These are phyloP conservation scores for Pestalotiopsis sp. DNA, from an alignment of 2,329 filamentous ascomycete species.

Conservation along the genomic window DNA sequence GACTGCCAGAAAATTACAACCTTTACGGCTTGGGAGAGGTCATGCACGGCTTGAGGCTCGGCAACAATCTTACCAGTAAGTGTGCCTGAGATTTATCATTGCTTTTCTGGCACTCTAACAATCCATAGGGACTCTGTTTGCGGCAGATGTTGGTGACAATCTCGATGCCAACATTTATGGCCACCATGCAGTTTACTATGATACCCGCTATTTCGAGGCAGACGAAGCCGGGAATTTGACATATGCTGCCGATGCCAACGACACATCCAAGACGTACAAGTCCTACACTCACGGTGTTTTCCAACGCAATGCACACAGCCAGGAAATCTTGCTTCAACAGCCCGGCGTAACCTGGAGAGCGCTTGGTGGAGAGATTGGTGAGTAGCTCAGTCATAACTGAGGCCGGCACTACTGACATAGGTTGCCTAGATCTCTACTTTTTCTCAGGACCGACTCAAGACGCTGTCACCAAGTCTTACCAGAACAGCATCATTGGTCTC, in stretches of 20 bases:
- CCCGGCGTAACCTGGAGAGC: constrained; percentile 73
- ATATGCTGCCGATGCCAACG: constrained; percentile 58
- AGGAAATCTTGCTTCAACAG: constrained; percentile 69
- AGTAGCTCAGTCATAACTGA: neutral
- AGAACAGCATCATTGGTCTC: constrained; percentile 66
- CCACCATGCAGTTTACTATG: constrained; percentile 77
- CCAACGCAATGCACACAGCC: constrained; percentile 74
- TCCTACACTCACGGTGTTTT: constrained; percentile 79
- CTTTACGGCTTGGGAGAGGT: constrained; percentile 76
- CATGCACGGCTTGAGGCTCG: constrained; percentile 72
- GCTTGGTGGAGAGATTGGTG: constrained; percentile 70
- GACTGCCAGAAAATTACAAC: constrained; percentile 72
- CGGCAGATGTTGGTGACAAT: constrained; percentile 68
- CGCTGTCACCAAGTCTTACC: constrained; percentile 73
- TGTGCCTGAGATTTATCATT: neutral
- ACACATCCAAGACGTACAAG: constrained; percentile 57
- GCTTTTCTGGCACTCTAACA: neutral
- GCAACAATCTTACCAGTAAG: constrained; percentile 70
- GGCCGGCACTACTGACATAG: neutral
- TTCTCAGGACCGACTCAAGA: constrained; percentile 72
- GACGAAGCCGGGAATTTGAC: constrained; percentile 49
- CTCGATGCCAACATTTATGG: constrained; percentile 75
- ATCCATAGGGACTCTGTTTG: constrained; percentile 52
- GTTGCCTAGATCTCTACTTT: constrained; percentile 71
- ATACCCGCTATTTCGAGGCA: constrained; percentile 74